Conservation (phyloP, 1,284 basidiomycete species). For the Laetiporus sulphureus region DNA sequence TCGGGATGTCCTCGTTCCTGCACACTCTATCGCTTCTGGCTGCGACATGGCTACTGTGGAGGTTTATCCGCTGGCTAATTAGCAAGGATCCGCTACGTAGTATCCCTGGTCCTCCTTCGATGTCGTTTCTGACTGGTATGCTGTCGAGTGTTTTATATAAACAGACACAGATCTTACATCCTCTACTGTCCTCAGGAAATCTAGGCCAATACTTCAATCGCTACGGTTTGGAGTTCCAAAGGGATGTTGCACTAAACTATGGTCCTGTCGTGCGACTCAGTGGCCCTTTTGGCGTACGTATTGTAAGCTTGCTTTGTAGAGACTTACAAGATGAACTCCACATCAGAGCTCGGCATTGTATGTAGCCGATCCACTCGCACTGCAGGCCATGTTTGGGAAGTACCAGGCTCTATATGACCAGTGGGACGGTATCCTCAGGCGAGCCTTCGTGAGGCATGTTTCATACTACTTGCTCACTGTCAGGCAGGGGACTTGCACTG, state of each 20-base stretch:
- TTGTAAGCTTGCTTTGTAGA: not conserved
- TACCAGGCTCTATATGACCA: not conserved
- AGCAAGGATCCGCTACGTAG: not conserved
- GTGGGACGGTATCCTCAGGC: not conserved
- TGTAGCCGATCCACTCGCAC: not conserved
- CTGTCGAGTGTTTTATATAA: not conserved
- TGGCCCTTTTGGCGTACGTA: not conserved
- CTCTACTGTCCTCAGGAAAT: not conserved
- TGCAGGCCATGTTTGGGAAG: not conserved
- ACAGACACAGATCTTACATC: not conserved
- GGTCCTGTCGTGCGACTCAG: not conserved
- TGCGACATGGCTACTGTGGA: not conserved
- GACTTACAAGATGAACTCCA: not conserved
- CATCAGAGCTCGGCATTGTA: not conserved
- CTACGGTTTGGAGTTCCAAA: not conserved
- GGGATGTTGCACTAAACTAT: not conserved
- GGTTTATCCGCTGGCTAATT: not conserved
- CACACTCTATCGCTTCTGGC: not conserved
- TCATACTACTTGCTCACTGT: too few species aligned
- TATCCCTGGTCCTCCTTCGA: not conserved
- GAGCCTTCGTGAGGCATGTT: not conserved
- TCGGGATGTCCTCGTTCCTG: not conserved
- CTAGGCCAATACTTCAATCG: not conserved
- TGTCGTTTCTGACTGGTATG: not conserved
- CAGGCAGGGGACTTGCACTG: constrained; percentile 1